Percentiles rank a stretch among this genome's conserved stretches.
Conservation (phyloP, 2,329 filamentous ascomycete genomes). For the Aspergillus oerlinghausenensis region DNA sequence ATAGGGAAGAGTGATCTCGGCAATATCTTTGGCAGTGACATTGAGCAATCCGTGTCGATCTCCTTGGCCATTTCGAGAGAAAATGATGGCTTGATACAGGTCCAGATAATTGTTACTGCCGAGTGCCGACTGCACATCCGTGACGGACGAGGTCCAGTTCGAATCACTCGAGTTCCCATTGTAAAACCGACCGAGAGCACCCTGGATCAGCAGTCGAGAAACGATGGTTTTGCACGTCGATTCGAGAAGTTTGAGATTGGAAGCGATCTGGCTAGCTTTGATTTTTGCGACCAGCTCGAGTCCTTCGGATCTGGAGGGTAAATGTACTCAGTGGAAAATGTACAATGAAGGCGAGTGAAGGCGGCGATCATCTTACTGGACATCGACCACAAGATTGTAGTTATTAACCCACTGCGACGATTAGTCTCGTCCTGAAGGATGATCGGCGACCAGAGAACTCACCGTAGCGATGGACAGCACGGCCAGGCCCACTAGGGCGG, state of each 20-base stretch:
- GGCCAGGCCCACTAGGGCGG: slow-evolving; percentile 68
- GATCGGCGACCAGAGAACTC: slow-evolving; percentile 2
- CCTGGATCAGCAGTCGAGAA: slow-evolving; percentile 56
- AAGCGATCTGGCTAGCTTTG: slow-evolving; percentile 75
- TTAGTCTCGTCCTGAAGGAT: background rate
- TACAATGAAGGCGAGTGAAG: background rate
- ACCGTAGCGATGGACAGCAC: slow-evolving; percentile 68
- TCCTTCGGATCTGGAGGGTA: slow-evolving; percentile 46
- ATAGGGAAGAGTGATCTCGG: slow-evolving; percentile 56
- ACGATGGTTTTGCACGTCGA: slow-evolving; percentile 68
- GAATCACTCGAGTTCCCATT: slow-evolving; percentile 47
- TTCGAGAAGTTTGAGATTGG: slow-evolving; percentile 74
- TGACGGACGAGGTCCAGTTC: slow-evolving; percentile 58
- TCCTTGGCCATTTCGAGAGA: slow-evolving; percentile 62
- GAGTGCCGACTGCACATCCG: slow-evolving; percentile 70
- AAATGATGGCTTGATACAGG: slow-evolving; percentile 67
- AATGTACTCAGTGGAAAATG: background rate
- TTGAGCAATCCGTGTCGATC: slow-evolving; percentile 57
- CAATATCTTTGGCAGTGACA: slow-evolving; percentile 51
- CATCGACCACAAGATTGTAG: slow-evolving; percentile 55
- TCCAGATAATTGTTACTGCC: slow-evolving; percentile 51
- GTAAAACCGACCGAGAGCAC: slow-evolving; percentile 49
- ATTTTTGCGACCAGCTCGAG: slow-evolving; percentile 77
- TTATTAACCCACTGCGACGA: slow-evolving; percentile 53
- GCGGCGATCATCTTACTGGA: slow-evolving; percentile 37